A percentile compares a stretch with the other conserved stretches of the same genome.
Evolutionary conservation across 1,139 yeast genomes (phyloP).

Genomic region (Arxiozyma slooffiae): DNA sequence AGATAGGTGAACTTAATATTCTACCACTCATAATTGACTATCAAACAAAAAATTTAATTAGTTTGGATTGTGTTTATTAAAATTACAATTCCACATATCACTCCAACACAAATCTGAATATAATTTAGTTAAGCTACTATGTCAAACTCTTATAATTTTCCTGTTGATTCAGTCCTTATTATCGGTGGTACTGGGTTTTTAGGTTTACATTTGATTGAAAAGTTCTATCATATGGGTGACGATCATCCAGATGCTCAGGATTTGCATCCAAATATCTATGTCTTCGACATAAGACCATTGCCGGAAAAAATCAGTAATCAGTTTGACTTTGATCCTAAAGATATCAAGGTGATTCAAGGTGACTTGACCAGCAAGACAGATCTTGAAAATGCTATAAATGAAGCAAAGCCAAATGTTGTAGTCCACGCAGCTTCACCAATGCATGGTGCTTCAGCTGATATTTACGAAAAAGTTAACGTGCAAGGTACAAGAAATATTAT

Average conservation of each 20-base stretch:
- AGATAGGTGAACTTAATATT: too few relatives aligned
- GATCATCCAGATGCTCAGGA: conserved; percentile 19
- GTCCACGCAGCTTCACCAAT: conserved; percentile 97
- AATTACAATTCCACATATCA: too few relatives aligned
- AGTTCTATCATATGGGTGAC: conserved; percentile 60
- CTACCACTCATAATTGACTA: background rate
- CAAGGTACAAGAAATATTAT: conserved; percentile 75
- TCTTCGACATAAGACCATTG: conserved; percentile 82
- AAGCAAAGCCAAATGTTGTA: conserved; percentile 58
- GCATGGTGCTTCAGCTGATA: conserved; percentile 71
- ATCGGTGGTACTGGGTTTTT: conserved; percentile 94
- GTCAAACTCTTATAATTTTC: background rate
- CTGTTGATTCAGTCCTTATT: conserved; percentile 27
- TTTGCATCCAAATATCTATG: conserved; percentile 52
- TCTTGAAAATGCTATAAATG: conserved; percentile 51
- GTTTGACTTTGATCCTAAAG: conserved; percentile 58
- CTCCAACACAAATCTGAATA: background rate
- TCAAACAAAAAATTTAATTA: background rate
- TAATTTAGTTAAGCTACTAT: background rate
- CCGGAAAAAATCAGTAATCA: conserved; percentile 61
- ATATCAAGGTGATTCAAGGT: conserved; percentile 61
- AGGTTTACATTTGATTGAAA: conserved; percentile 84
- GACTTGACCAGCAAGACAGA: conserved; percentile 72
- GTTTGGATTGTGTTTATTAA: background rate
- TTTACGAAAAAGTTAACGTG: conserved; percentile 85